phyloP scores from a whole-genome alignment of 805 yeast species.

The Yarrowia deformans region DNA sequence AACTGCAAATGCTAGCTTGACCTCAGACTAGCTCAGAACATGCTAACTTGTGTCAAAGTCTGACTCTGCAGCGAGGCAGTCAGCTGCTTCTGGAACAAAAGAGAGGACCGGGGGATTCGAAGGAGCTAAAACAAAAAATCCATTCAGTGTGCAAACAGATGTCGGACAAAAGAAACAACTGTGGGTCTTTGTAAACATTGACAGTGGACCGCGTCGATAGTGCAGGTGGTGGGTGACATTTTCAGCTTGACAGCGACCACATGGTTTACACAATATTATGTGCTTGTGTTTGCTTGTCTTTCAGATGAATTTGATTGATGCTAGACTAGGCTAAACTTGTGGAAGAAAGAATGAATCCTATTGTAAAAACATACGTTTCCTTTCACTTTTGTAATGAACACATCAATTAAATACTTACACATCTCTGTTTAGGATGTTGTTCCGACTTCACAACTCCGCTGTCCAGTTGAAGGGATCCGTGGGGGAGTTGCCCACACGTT shows the following conservation, averaged over 20 bases:
- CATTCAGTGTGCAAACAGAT: background rate
- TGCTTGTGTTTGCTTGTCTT: background rate
- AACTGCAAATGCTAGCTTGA: background rate
- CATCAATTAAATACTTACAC: too few species aligned
- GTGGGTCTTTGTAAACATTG: constrained; percentile 22
- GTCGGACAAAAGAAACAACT: background rate
- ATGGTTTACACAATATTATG: constrained; percentile 1
- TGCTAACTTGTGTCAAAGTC: background rate
- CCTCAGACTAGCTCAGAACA: background rate
- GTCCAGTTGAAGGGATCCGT: too few species aligned
- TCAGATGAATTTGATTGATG: background rate
- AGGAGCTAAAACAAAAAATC: background rate
- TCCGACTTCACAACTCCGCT: too few species aligned
- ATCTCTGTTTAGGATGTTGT: too few species aligned
- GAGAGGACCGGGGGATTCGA: background rate
- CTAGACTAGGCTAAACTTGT: background rate
- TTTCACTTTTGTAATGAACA: too few species aligned
- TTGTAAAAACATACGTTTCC: too few species aligned
- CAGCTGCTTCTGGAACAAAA: background rate
- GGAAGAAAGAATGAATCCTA: too few species aligned
- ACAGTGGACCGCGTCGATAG: constrained; percentile 32
- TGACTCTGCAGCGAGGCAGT: background rate
- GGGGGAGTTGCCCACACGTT: too few species aligned
- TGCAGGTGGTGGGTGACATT: constrained; percentile 27
- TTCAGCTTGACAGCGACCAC: constrained; percentile 20